phyloP scores from a whole-genome alignment of 768 basidiomycete genomes.

The Filobasidium floriforme region DNA sequence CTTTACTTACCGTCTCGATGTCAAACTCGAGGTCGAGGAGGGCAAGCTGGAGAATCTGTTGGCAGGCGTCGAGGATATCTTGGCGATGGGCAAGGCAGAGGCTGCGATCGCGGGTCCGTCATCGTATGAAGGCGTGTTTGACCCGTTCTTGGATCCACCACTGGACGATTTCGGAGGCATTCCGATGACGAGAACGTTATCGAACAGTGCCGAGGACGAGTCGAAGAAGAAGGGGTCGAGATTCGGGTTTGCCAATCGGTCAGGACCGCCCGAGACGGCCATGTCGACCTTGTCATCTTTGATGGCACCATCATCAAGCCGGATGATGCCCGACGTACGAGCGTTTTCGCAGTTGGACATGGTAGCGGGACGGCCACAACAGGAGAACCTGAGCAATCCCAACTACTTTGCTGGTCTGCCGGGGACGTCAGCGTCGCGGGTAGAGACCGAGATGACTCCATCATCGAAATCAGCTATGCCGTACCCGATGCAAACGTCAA shows the following conservation, averaged over 20 bases:
- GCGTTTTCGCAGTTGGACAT: slow-evolving; percentile 7
- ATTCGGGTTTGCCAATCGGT: slow-evolving; percentile 22
- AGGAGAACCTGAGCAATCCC: slow-evolving; percentile 11
- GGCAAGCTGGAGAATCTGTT: slow-evolving; percentile 7
- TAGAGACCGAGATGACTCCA: slow-evolving; percentile 17
- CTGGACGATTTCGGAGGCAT: slow-evolving; percentile 12
- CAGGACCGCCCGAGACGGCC: slow-evolving; percentile 1
- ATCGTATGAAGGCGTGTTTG: slow-evolving; percentile 21
- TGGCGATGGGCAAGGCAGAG: slow-evolving; percentile 18
- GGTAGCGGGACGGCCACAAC: neutral
- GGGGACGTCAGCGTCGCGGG: neutral
- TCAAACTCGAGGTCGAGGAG: slow-evolving; percentile 21
- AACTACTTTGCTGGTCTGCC: slow-evolving; percentile 12
- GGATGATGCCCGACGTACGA: slow-evolving; percentile 4
- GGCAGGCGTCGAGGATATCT: slow-evolving; percentile 19
- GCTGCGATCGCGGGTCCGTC: slow-evolving; percentile 13
- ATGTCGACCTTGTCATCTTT: slow-evolving; percentile 6
- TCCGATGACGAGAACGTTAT: slow-evolving; percentile 6
- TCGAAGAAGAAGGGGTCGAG: slow-evolving; percentile 12
- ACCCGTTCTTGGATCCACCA: slow-evolving; percentile 22
- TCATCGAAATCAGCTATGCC: slow-evolving; percentile 11
- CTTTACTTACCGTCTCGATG: slow-evolving; percentile 23
- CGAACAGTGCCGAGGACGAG: slow-evolving; percentile 13
- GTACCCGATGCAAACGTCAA: slow-evolving; percentile 3
- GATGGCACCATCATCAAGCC: neutral